Base-by-base conservation (phyloP, 345 rosid genomes). In the Brassica nigra region DNA sequence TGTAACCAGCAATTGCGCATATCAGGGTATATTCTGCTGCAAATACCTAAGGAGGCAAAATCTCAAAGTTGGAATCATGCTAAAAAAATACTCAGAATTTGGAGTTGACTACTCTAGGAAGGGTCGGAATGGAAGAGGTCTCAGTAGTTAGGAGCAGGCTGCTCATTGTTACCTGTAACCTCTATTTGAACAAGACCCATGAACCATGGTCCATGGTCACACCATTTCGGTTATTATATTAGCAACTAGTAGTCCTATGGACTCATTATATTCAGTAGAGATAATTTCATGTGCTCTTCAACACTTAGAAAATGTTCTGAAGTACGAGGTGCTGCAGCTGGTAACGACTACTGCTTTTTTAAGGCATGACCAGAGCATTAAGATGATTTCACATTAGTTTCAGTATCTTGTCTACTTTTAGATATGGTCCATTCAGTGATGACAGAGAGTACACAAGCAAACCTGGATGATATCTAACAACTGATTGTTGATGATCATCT, bases 1-100 rank as follows among this genome's bases (percentile, higher is more conserved):
- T 87, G 86, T 91, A 92, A 33, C 76, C 97, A 66, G 91, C 81
- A 82, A 92, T 95, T 83, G 89, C 93, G 87, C 99, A 95, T 83
- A 95, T 87, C 39, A 95, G 86, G 12, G 87, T 68, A 83, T 95
- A 95, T 81, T 95, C 99, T 61, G 95, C 95, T 47, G 88, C 70
- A 84, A 92, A 92, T 39, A 91, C 95, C 99, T 92, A 84, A 57
- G 61, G 76, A 61, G 65, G 55, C 73, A 72, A n/a, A 67, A 67
- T 47, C 10, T 52, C 23, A 16, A 31, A 36, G 30, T 55, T 57
- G 12, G n/a, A 34, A 68, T 31, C 14, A 70, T 61, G 58, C 6
- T 64, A 64, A 23, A 79, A 49, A 65, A n/a, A 54, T 49, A 62
- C 31, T 66, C 31, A 58, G 9, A 7, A 58, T 23, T 0, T 69